Evolutionary conservation across 257 asterid species (phyloP).

Genomic region (Plantago major): DNA sequence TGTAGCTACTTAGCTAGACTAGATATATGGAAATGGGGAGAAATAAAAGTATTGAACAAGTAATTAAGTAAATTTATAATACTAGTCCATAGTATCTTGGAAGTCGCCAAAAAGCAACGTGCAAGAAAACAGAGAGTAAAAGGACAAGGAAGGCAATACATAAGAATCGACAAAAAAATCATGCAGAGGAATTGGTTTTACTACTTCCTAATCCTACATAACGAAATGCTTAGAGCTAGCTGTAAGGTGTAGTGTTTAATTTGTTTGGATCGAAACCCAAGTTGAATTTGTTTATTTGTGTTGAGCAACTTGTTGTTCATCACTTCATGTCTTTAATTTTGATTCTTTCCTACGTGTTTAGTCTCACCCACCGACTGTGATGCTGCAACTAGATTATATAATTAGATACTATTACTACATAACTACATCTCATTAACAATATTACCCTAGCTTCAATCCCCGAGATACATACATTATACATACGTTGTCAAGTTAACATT

Average conservation of each 20-base stretch:
- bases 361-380: not conserved
- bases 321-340: too few species aligned
- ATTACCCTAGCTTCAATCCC: not conserved
- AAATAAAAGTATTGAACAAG: too few species aligned
- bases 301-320: not conserved
- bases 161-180: constrained; percentile 46
- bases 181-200: constrained; percentile 20
- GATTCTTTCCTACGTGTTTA: not conserved
- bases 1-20: too few species aligned
- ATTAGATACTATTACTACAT: too few species aligned
- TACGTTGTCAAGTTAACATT: not conserved
- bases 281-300: constrained; percentile 15
- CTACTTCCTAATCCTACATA: constrained; percentile 1
- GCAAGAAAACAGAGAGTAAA: constrained; percentile 34
- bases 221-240: constrained; percentile 22
- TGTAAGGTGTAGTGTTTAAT: not conserved
- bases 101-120: constrained; percentile 33
- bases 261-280: constrained; percentile 32
- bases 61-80: too few species aligned
- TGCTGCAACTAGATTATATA: constrained; percentile 25
- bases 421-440: too few species aligned
- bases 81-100: too few species aligned
- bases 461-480: constrained; percentile 20
- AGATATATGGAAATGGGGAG: too few species aligned
- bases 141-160: constrained; percentile 55